These are phyloP conservation scores for Colletotrichum liriopes DNA, from an alignment of 2,329 filamentous ascomycete species.

Conservation along the genomic window DNA sequence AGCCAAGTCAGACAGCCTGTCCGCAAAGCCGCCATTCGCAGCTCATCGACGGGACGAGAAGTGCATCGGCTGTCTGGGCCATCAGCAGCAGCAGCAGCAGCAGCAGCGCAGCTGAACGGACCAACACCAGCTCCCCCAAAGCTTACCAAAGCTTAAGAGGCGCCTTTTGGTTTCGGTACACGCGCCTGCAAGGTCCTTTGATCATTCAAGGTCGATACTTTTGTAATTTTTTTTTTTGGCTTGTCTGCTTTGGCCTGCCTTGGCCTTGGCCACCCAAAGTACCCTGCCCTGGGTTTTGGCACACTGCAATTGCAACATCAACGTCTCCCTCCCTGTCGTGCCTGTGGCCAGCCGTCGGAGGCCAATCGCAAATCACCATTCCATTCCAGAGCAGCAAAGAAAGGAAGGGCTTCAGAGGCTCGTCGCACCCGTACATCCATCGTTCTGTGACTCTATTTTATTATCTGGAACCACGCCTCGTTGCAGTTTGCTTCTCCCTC, in stretches of 20 bases:
- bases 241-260: conserved; percentile 18
- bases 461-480: conserved; percentile 26
- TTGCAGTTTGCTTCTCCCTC: conserved; percentile 3
- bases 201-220: neutral
- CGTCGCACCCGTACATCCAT: conserved; percentile 18
- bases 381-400: conserved; percentile 36
- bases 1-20: conserved; percentile 7
- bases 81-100: conserved; percentile 7
- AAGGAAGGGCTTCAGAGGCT: conserved; percentile 19
- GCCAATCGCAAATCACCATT: conserved; percentile 38
- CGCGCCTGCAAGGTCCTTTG: neutral
- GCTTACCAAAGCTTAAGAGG: neutral
- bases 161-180: conserved; percentile 4
- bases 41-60: neutral
- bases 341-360: conserved; percentile 38
- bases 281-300: conserved; percentile 25
- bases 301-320: conserved; percentile 32
- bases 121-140: neutral
- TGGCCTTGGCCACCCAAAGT: conserved; percentile 14
- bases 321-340: conserved; percentile 41
- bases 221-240: neutral
- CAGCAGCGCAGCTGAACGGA: neutral
- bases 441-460: conserved; percentile 28
- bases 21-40: neutral
- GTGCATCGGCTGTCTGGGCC: conserved; percentile 12